A percentile compares a stretch with the other conserved stretches of the same genome.
phyloP scores from a whole-genome alignment of 306 rosid genomes.

The Trichosanthes truncata region DNA sequence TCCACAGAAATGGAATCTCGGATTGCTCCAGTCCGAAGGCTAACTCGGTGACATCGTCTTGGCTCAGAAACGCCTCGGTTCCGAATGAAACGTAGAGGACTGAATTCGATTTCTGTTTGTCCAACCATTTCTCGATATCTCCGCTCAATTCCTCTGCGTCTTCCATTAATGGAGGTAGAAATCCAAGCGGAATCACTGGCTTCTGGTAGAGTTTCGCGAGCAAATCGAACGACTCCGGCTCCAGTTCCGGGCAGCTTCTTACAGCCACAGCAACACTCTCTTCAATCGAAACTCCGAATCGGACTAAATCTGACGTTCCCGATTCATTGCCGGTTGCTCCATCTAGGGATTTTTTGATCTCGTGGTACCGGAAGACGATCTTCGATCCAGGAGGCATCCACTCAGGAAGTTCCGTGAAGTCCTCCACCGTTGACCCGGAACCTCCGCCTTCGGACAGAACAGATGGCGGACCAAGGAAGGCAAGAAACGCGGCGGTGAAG shows the following conservation, averaged over 20 bases:
- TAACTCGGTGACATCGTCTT: constrained; percentile 23
- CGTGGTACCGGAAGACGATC: constrained; percentile 17
- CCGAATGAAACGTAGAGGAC: constrained; percentile 32
- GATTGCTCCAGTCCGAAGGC: constrained; percentile 31
- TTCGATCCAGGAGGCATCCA: constrained; percentile 25
- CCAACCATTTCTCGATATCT: constrained; percentile 19
- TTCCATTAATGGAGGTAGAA: constrained; percentile 18
- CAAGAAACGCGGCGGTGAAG: constrained; percentile 27
- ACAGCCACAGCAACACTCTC: constrained; percentile 25
- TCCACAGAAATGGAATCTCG: constrained; percentile 30
- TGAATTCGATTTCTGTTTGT: constrained; percentile 15
- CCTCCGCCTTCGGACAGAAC: constrained; percentile 11
- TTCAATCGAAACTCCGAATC: constrained; percentile 15
- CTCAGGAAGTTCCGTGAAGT: constrained; percentile 23
- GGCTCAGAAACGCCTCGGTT: constrained; percentile 25
- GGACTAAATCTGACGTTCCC: constrained; percentile 17
- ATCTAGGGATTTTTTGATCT: constrained; percentile 14
- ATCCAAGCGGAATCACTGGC: constrained; percentile 26
- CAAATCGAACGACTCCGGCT: constrained; percentile 31
- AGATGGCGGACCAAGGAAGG: constrained; percentile 20
- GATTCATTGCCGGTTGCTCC: neutral
- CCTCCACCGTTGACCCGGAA: constrained; percentile 18
- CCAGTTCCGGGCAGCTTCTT: constrained; percentile 26
- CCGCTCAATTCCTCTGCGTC: constrained; percentile 6
- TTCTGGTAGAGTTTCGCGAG: constrained; percentile 15